phyloP scores from a whole-genome alignment of 495 filamentous ascomycete genomes.

The Stereocaulon alpinum region DNA sequence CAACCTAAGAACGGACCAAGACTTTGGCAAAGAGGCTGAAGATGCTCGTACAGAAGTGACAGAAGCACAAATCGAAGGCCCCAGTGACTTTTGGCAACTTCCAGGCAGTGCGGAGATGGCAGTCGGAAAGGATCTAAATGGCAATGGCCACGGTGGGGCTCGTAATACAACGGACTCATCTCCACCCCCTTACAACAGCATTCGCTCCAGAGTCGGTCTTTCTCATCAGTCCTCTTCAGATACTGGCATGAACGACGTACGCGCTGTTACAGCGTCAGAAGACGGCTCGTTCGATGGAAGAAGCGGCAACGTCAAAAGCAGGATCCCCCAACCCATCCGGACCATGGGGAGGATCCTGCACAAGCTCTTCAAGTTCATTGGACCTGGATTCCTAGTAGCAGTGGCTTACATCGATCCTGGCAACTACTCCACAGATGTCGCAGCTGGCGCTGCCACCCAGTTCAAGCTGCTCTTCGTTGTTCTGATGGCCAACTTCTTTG shows the following conservation, averaged over 20 bases:
- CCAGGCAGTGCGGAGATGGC: not conserved
- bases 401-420: slow-evolving; percentile 76
- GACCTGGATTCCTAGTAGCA: slow-evolving; percentile 76
- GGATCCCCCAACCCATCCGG: slow-evolving; percentile 14
- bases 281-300: not conserved
- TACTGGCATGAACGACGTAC: not conserved
- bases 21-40: slow-evolving; percentile 12
- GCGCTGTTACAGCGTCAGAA: not conserved
- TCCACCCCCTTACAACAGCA: not conserved
- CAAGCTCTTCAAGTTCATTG: slow-evolving; percentile 68
- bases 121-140: not conserved
- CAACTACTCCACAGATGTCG: slow-evolving; percentile 78
- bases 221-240: not conserved
- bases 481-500: slow-evolving; percentile 73
- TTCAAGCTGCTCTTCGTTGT: slow-evolving; percentile 71
- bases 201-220: not conserved
- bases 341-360: slow-evolving; percentile 32
- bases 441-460: slow-evolving; percentile 54
- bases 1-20: slow-evolving; percentile 20
- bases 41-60: slow-evolving; percentile 1
- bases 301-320: not conserved
- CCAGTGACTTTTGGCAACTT: not conserved
- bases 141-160: not conserved
- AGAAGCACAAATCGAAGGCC: not conserved
- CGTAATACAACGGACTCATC: not conserved